A percentile compares a stretch with the other conserved stretches of the same genome.
phyloP scores from a whole-genome alignment of 2,329 filamentous ascomycete species.

The Juglanconis oblonga region DNA sequence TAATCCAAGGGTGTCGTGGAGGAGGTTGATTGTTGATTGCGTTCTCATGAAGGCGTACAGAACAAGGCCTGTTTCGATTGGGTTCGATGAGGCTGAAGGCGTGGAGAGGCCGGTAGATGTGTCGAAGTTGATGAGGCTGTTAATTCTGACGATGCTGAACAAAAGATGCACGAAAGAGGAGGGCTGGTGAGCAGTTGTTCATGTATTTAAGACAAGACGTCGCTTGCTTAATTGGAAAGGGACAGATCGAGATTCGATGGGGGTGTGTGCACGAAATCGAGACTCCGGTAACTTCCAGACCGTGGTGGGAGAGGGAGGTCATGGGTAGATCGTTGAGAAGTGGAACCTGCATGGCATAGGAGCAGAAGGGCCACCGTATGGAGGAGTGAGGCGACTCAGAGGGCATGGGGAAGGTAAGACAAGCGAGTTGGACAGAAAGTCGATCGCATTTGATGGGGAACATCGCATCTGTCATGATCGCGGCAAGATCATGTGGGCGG shows the following conservation, averaged over 20 bases:
- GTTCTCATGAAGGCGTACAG: neutral
- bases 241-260: neutral
- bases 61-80: neutral
- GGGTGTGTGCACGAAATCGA: neutral
- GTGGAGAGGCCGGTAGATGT: no score
- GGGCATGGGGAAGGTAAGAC: slow-evolving; percentile 4
- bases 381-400: neutral
- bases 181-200: no score
- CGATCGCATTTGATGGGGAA: slow-evolving; percentile 4
- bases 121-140: neutral
- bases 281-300: neutral
- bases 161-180: no score
- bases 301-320: no score
- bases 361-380: neutral
- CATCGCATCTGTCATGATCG: slow-evolving; percentile 14
- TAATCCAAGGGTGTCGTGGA: neutral
- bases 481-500: slow-evolving; percentile 10
- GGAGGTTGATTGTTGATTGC: neutral
- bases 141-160: neutral
- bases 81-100: neutral
- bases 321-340: neutral
- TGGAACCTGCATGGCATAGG: neutral
- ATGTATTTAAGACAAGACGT: no score
- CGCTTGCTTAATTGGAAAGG: neutral
- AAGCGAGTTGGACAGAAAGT: neutral